phyloP scores from a whole-genome alignment of 116 monocot species.

The Papilionanthe hybrid region DNA sequence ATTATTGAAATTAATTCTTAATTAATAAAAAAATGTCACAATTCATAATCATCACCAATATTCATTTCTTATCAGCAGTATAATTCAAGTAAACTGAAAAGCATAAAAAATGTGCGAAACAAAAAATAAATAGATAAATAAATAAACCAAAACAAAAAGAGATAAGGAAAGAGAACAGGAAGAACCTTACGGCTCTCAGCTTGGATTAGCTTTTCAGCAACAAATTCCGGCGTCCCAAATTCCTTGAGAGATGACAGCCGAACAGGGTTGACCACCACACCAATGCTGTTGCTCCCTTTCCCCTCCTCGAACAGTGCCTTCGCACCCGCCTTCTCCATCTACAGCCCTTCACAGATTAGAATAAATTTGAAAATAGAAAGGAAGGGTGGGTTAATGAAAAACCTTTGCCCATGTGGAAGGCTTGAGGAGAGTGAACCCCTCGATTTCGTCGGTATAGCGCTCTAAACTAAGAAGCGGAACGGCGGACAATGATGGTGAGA shows the following conservation, averaged over 20 bases:
- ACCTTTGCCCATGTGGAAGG: constrained; percentile 80
- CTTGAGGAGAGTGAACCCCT: constrained; percentile 66
- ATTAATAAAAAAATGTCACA: too few species aligned
- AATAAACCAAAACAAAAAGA: too few species aligned
- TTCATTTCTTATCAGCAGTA: too few species aligned
- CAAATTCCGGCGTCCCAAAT: constrained; percentile 84
- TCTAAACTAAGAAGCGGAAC: constrained; percentile 22
- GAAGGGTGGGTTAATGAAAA: neutral
- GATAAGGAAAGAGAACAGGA: too few species aligned
- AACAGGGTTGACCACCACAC: constrained; percentile 77
- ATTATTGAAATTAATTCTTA: too few species aligned
- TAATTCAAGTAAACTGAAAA: too few species aligned
- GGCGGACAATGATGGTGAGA: constrained; percentile 1
- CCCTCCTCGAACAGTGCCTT: constrained; percentile 63
- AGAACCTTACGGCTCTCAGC: constrained; percentile 77
- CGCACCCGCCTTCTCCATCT: constrained; percentile 95
- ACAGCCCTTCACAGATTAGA: neutral
- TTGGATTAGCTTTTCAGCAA: constrained; percentile 85
- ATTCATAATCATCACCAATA: too few species aligned
- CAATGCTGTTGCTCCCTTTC: constrained; percentile 53
- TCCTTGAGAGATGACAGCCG: constrained; percentile 54
- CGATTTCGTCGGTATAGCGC: constrained; percentile 44
- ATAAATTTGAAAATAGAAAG: neutral
- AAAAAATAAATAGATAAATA: too few species aligned
- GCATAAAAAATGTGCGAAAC: too few species aligned